Base-by-base conservation (phyloP, 345 rosid species). In the Populus pruinosa region DNA sequence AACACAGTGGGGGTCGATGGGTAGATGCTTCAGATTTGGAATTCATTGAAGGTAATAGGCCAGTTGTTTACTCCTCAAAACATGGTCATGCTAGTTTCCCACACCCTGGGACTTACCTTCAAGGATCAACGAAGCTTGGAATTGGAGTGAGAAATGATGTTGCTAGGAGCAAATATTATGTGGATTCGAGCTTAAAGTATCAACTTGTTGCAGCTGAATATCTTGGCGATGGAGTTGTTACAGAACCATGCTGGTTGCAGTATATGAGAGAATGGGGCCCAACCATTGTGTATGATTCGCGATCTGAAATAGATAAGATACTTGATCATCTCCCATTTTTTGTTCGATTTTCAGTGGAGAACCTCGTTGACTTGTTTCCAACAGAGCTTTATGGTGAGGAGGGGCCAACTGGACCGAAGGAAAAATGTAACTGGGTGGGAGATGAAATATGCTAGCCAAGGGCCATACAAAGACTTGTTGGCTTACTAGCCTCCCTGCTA, bases 201-300 rank as follows among this genome's bases (percentile, higher is more conserved):
- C 82, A 75, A 80, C 85, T 92, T 5, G 67, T 94, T 72, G 90
- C 97, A 20, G 97, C 94, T 0, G 98, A 92, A 90, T 91, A 89
- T 74, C 91, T 94, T 18, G 92, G 92, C 10, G 81, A 82, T 55
- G 91, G 85, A 79, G 89, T 66, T 49, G 86, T 92, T 21, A 20
- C 43, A 8, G 97, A 94, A 82, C 97, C 97, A 36, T 83, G 84
- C 66, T 94, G 98, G 98, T 81, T 92, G 83, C 91, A 91, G 80
- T 94, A 87, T 69, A 94, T 94, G 98, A 91, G 97, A 84, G 93
- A 94, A 59, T 94, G 98, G 98, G 98, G 97, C 66, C 98, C 98
- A 2, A 86, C 87, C 65, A 81, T 94, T 76, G 85, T 85, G 1
- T 94, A 94, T 63, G 97, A 92, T 82, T 89, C 97, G 2, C 83